Evolutionary conservation across 306 rosid species (phyloP), one percentile per base, ranked within the genome.

Genomic region (Vigna angularis): DNA sequence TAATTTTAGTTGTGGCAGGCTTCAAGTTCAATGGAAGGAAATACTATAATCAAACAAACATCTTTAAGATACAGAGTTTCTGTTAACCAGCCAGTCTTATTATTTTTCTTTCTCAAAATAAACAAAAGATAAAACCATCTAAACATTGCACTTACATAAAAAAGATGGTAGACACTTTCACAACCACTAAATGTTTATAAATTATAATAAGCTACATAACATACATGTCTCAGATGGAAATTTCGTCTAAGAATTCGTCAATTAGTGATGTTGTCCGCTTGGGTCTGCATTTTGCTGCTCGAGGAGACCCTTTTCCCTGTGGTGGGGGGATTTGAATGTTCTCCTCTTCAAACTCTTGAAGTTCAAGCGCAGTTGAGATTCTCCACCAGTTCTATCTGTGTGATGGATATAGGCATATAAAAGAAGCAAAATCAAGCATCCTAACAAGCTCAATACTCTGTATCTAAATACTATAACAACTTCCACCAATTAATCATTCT

Each of bases 171-270:
- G 36, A 9, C 69, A 78, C 63, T 67, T 44, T 64, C 10, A 30
- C 63, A 69, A 34, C 4, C 73, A 69, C 70, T 8, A 50, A 62
- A 20, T 14, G 50, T 24, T 6, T 70, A 61, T 7, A 28, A 61
- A 62, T 62, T 15, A 45, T 50, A 47, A 15, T 28, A 36, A 57
- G 72, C 64, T 55, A 61, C 68, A 47, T 64, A 61, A 68, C 55
- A 72, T 79, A 81, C 76, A 1, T 84, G 88, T 57, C 98, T 86
- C 78, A 96, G 85, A 71, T 84, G 99, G 48, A 98, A 96, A 77
- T 91, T 83, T 96, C 98, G 51, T 96, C 97, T 53, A 96, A 91
- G 87, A 96, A 96, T 70, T 96, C 99, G 15, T 96, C 99, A 15
- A 96, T 84, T 75, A 96, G 55, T 16, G 99, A 91, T 53, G 97